Evolutionary conservation across 768 basidiomycete genomes (phyloP), one percentile per base, ranked within the genome.

Genomic region (Collybia mongolica): DNA sequence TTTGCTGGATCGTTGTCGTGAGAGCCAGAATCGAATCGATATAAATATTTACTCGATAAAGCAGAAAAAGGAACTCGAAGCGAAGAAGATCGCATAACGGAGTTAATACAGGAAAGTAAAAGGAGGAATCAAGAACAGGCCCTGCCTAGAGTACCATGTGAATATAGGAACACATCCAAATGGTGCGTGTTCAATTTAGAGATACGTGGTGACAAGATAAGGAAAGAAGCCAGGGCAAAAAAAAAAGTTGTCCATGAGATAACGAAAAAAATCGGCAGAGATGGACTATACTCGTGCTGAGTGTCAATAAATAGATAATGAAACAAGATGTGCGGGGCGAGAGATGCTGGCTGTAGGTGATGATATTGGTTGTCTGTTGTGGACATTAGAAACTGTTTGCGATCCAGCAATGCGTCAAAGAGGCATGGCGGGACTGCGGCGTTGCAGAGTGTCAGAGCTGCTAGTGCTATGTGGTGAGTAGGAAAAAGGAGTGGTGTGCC

Each of bases 401-500:
- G 14, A 32, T 32, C 11, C 32, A 32, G 32, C 14, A 14, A 32
- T 9, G 32, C 32, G 14, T 32, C 32, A 32, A 14, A 32, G 11
- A 9, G 32, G 7, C 9, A 9, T 28, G 26, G 5, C 9, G 26
- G 26, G 9, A 28, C 11, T 32, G 32, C 14, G 2, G 32, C 11
- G 14, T 12, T 32, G 32, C 35, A 36, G 44, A 35, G 19, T 17
- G 50, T 44, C 39, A 49, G 40, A 19, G 48, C 29, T 42, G 39
- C 49, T 49, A n/a, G n/a, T n/a, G n/a, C n/a, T n/a, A n/a, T n/a
- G n/a, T n/a, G 44, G 54, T 44, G 20, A 28, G 48, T 32, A 18
- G 29, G 26, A 20, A 46, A 48, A 63, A 58, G 29, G 62, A 65
- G 49, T 46, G 60, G 49, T 45, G 48, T 63, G 59, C 62, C 59